Evolutionary conservation across 352 stramenopile genomes (phyloP).

Genomic region (Globisporangium radiosum): DNA sequence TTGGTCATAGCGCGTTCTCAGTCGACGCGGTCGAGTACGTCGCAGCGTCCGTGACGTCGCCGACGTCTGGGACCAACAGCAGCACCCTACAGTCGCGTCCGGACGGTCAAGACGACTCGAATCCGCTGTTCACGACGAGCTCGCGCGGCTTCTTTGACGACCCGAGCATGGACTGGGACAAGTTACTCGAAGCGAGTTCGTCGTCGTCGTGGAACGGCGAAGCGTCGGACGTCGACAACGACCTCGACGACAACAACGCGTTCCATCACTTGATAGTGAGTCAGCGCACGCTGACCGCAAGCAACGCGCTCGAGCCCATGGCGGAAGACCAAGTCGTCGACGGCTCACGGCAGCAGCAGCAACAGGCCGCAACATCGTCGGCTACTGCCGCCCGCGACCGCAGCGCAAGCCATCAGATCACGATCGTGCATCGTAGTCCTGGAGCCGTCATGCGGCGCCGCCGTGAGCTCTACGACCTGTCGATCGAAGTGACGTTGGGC

Average conservation of each 20-base stretch:
- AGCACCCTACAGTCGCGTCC: conserved; percentile 4
- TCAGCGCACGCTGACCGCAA: background rate
- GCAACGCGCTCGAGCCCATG: conserved; percentile 14
- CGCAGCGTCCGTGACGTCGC: background rate
- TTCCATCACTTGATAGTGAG: background rate
- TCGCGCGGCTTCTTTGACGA: conserved; percentile 10
- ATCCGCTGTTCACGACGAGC: conserved; percentile 15
- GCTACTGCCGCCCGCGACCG: background rate
- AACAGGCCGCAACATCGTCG: background rate
- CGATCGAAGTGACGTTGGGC: conserved; percentile 50
- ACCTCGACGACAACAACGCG: conserved; percentile 4
- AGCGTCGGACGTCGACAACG: conserved; percentile 5
- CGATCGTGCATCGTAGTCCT: conserved; percentile 15
- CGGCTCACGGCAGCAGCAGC: background rate
- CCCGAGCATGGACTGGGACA: conserved; percentile 13
- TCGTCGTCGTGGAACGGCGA: conserved; percentile 22
- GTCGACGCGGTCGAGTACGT: conserved; percentile 3
- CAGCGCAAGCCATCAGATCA: conserved; percentile 17
- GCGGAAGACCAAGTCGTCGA: conserved; percentile 11
- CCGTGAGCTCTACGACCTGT: conserved; percentile 33
- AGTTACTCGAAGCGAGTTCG: conserved; percentile 16
- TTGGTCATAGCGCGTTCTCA: background rate
- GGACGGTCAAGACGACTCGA: conserved; percentile 15
- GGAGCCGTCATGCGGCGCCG: conserved; percentile 5
- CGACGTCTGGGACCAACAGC: background rate